Conservation (phyloP, 129 eudicot species). For the Centaurea solstitialis region DNA sequence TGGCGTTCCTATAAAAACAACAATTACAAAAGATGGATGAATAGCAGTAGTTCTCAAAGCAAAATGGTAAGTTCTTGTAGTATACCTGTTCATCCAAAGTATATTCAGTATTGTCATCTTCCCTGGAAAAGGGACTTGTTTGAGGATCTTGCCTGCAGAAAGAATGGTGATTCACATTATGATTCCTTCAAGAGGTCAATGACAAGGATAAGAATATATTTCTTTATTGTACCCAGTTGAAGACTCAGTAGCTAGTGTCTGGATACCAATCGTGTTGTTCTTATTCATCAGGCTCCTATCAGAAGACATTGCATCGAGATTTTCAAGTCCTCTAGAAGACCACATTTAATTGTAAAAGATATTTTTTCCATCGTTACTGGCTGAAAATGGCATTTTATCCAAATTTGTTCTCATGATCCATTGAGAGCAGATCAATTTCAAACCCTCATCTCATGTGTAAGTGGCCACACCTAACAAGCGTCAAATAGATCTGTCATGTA, state of each 20-base stretch:
- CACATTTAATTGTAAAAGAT: slow-evolving; percentile 32
- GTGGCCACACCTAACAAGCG: slow-evolving; percentile 28
- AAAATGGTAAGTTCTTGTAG: slow-evolving; percentile 20
- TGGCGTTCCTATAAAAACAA: slow-evolving; percentile 53
- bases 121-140: slow-evolving; percentile 49
- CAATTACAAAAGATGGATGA: neutral
- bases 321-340: slow-evolving; percentile 39
- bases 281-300: slow-evolving; percentile 47
- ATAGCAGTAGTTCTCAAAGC: neutral
- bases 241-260: slow-evolving; percentile 45
- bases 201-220: neutral
- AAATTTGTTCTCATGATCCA: slow-evolving; percentile 31
- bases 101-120: slow-evolving; percentile 46
- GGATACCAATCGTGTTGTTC: slow-evolving; percentile 34
- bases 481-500: slow-evolving; percentile 14
- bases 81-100: slow-evolving; percentile 58
- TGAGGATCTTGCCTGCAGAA: slow-evolving; percentile 51
- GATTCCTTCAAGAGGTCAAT: slow-evolving; percentile 1
- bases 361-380: slow-evolving; percentile 32
- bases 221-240: slow-evolving; percentile 54
- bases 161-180: neutral
- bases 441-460: slow-evolving; percentile 23
- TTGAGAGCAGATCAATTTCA: slow-evolving; percentile 9
- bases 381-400: slow-evolving; percentile 43
- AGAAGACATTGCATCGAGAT: slow-evolving; percentile 52